Evolutionary conservation across 345 rosid genomes (phyloP).

Genomic region (Euphorbia peplus): DNA sequence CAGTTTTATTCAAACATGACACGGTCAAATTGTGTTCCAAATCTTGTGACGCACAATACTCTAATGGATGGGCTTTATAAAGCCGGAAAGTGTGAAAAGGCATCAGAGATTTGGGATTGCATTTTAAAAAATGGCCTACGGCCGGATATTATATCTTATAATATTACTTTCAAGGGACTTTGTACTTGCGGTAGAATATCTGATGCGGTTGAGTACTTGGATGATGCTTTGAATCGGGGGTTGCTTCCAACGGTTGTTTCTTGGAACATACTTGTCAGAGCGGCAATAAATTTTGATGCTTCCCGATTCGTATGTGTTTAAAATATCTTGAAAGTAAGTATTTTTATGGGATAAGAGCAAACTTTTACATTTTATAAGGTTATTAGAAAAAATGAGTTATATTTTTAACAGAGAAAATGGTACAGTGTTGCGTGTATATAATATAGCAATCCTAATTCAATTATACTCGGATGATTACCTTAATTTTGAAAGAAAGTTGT

Average conservation of each 20-base stretch:
- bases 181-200: conserved; percentile 60
- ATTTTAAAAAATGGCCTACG: conserved; percentile 49
- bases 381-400: too few relatives aligned
- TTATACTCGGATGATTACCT: too few relatives aligned
- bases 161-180: conserved; percentile 68
- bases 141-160: conserved; percentile 81
- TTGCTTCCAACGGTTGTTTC: conserved; percentile 57
- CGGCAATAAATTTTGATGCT: conserved; percentile 38
- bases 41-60: conserved; percentile 79
- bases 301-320: conserved; percentile 2
- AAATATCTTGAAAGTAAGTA: conserved; percentile 1
- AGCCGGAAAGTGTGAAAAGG: conserved; percentile 53
- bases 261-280: conserved; percentile 82
- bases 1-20: conserved; percentile 56
- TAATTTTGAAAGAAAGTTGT: too few relatives aligned
- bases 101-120: conserved; percentile 59
- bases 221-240: conserved; percentile 63
- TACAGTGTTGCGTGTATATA: too few relatives aligned
- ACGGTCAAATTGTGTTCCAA: conserved; percentile 48
- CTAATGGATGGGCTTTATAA: conserved; percentile 81
- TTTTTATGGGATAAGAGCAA: not conserved
- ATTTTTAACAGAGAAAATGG: too few relatives aligned
- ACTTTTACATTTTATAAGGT: too few relatives aligned
- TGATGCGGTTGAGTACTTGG: conserved; percentile 56
- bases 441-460: too few relatives aligned